Base-by-base conservation (phyloP, 1,284 basidiomycete species). In the Cryptococcus depauperatus region DNA sequence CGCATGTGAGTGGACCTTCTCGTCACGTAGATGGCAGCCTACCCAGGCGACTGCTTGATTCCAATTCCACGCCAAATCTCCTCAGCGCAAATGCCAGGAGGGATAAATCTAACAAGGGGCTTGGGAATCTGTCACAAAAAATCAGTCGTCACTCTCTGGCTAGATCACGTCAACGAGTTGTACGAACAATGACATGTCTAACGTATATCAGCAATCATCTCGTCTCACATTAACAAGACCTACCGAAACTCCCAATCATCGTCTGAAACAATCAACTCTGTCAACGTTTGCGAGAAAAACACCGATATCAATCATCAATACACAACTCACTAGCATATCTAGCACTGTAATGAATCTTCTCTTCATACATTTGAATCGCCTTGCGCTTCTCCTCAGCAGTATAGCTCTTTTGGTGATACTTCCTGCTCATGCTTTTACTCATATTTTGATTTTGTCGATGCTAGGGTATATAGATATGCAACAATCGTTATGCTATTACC, bases 161-260 rank as follows among this genome's bases (percentile, higher is more conserved):
- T 0, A 7, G 18, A n/a, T n/a, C n/a, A n/a, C n/a, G n/a, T n/a
- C n/a, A n/a, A n/a, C n/a, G n/a, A n/a, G n/a, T n/a, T n/a, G 4
- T 14, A 61, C 67, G 59, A 44, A 71, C 68, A 32, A 67, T 70
- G 38, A 72, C 70, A 52, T 72, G 70, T 51, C 70, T 69, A 46
- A 41, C 37, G 28, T 13, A 22, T 37, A 21, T 21, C 5, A 10
- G 19, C 7, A 5, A 22, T 37, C 7, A 11, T 9, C 16, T 37
- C 5, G 18, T 6, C 14, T 19, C 10, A 21, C 1, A 14, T 19
- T 4, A 13, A 19, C 27, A 22, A 28, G 13, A 33, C 62, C 57
- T 43, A 69, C 67, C 68, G 58, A 56, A 67, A 72, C 51, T 72
- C 70, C 58, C 65, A 70, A 33, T 66, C 59, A 34, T 68, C 64